Conservation (phyloP, 768 basidiomycete species). For the Auriscalpium vulgare region DNA sequence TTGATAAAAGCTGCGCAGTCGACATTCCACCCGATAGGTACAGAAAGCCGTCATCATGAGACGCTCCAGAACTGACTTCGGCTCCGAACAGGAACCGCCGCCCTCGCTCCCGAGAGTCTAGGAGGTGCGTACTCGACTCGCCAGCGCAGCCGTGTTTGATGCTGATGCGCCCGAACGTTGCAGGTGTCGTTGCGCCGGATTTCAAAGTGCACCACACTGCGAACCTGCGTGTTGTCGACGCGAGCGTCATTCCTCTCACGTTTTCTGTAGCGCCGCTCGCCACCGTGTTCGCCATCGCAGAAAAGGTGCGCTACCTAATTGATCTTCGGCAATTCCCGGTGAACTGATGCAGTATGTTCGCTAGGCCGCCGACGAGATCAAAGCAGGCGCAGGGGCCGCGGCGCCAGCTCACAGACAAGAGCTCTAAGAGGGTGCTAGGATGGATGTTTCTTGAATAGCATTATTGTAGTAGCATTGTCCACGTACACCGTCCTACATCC, state of each 20-base stretch:
- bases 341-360: not conserved
- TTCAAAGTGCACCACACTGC: slow-evolving; percentile 35
- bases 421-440: not conserved
- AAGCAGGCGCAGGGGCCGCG: not conserved
- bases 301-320: slow-evolving; percentile 1
- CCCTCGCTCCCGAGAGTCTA: slow-evolving; percentile 30
- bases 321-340: not conserved
- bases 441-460: not conserved
- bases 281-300: slow-evolving; percentile 12
- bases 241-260: slow-evolving; percentile 12
- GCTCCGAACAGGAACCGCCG: slow-evolving; percentile 26
- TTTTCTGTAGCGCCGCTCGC: slow-evolving; percentile 12
- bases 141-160: slow-evolving; percentile 5
- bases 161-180: not conserved
- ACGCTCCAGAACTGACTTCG: not conserved
- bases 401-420: not conserved
- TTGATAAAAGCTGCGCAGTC: not conserved
- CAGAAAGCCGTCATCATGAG: not conserved
- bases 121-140: slow-evolving; percentile 17
- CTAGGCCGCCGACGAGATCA: slow-evolving; percentile 11
- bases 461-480: not conserved
- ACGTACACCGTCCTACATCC: not conserved
- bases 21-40: slow-evolving; percentile 12
- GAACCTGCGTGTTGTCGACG: slow-evolving; percentile 30
- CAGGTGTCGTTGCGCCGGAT: slow-evolving; percentile 34